Evolutionary conservation across 148 eudicot genomes (phyloP).

Genomic region (Rhododendron ovatum): DNA sequence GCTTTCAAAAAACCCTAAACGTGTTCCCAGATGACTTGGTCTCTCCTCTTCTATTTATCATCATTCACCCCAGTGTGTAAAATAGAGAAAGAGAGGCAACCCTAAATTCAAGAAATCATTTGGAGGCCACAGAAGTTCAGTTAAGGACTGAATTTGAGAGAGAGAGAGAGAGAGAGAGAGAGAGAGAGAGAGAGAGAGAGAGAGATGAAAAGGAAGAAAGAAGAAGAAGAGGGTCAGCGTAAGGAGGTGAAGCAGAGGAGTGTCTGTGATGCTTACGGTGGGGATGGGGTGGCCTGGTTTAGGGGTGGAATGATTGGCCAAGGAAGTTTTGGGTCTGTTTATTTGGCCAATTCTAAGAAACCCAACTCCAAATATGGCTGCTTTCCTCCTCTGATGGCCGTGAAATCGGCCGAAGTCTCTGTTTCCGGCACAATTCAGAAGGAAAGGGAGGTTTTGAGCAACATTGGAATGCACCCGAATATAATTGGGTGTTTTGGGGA

Average conservation of each 20-base stretch:
- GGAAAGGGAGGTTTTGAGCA: constrained; percentile 24
- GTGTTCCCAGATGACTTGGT: background rate
- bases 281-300: constrained; percentile 36
- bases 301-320: constrained; percentile 32
- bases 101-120: background rate
- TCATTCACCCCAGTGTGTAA: background rate
- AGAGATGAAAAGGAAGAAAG: constrained; percentile 1
- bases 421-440: constrained; percentile 33
- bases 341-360: constrained; percentile 24
- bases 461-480: constrained; percentile 11
- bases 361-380: constrained; percentile 17
- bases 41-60: background rate
- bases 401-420: constrained; percentile 37
- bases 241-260: background rate
- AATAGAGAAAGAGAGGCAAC: background rate
- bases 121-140: background rate
- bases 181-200: background rate
- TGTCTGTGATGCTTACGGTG: constrained; percentile 17
- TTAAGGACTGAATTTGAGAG: background rate
- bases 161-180: background rate
- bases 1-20: background rate
- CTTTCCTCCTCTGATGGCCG: constrained; percentile 31
- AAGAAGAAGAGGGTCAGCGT: constrained; percentile 1
- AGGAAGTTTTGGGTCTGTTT: constrained; percentile 36
- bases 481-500: constrained; percentile 35